Evolutionary conservation across 1,284 basidiomycete genomes (phyloP), one percentile per base, ranked within the genome.

Genomic region (Boletus sp.): DNA sequence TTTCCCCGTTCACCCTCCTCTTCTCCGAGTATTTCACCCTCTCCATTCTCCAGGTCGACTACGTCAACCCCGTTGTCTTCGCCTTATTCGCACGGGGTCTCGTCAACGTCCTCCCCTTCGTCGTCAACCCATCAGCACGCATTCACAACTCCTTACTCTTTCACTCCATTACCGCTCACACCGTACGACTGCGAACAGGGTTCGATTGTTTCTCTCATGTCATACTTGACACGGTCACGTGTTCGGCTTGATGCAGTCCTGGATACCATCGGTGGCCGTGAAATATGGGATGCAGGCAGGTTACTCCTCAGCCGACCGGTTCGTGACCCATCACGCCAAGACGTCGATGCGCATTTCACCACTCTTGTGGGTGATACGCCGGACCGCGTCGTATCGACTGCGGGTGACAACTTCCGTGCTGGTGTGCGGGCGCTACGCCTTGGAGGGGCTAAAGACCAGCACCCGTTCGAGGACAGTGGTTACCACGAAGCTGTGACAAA

Each of bases 221-320:
- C 69, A 25, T 74, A 71, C 44, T 76, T 81, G 49, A 76, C 74
- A 8, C 77, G 81, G 50, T 71, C 75, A 44, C 57, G 53, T 26
- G 52, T 68, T 27, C 57, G 59, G 16, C 88, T 91, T 62, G 88
- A 93, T 62, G 82, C 82, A 23, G 77, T 94, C 3, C 66, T 94
- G 46, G 91, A 94, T 64, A 88, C 86, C 1, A 69, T 88, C 17
- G 91, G 91, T 8, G 89, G 91, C 12, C 75, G 77, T 53, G 78
- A 76, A 22, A 73, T 92, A 20, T 88, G 88, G 77, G 83, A 88
- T 53, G 83, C 82, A 2, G 77, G 82, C 2, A 78, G 80, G 57
- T 66, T 72, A 51, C 72, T 91, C 20, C 69, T 94, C 49, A 68
- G 66, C 25, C 57, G 51, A 35, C 69, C 68, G 58, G 50, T 68